Conservation (phyloP, 306 rosid species). For the Inga oerstediana region DNA sequence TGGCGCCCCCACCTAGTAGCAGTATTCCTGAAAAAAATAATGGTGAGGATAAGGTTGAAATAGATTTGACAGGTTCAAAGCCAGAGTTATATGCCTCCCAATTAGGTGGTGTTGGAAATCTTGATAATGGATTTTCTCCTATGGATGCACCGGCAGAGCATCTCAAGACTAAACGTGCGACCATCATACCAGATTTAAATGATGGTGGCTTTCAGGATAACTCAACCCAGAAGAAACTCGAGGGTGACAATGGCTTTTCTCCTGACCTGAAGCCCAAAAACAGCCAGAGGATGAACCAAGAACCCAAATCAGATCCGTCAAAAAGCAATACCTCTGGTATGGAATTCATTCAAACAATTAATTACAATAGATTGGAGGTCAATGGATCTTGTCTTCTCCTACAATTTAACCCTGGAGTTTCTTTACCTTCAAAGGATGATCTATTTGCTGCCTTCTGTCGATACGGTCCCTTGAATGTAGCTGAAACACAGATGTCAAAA, state of each 20-base stretch:
- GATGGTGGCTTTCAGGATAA: slow-evolving; percentile 44
- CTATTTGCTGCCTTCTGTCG: slow-evolving; percentile 60
- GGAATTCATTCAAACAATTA: slow-evolving; percentile 29
- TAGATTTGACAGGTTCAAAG: slow-evolving; percentile 26
- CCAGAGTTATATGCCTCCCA: slow-evolving; percentile 23
- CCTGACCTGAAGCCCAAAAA: slow-evolving; percentile 40
- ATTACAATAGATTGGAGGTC: slow-evolving; percentile 35
- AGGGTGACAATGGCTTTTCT: slow-evolving; percentile 36
- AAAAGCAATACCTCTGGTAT: slow-evolving; percentile 32
- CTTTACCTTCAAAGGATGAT: slow-evolving; percentile 71
- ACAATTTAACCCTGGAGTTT: slow-evolving; percentile 57
- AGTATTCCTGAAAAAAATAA: slow-evolving; percentile 24
- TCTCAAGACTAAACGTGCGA: slow-evolving; percentile 31
- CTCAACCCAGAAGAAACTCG: slow-evolving; percentile 39
- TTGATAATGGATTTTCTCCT: background rate
- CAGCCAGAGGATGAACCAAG: slow-evolving; percentile 44
- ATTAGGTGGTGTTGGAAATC: slow-evolving; percentile 22
- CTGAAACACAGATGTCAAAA: slow-evolving; percentile 54
- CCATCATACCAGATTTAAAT: slow-evolving; percentile 74
- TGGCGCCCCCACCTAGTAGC: slow-evolving; percentile 21
- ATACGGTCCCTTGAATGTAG: slow-evolving; percentile 80
- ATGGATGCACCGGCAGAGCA: slow-evolving; percentile 20
- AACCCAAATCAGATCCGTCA: slow-evolving; percentile 32
- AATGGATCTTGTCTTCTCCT: slow-evolving; percentile 64
- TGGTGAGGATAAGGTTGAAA: slow-evolving; percentile 28